A percentile compares a stretch with the other conserved stretches of the same genome.
phyloP scores from a whole-genome alignment of 1,284 basidiomycete species.

The Ganoderma sp. region DNA sequence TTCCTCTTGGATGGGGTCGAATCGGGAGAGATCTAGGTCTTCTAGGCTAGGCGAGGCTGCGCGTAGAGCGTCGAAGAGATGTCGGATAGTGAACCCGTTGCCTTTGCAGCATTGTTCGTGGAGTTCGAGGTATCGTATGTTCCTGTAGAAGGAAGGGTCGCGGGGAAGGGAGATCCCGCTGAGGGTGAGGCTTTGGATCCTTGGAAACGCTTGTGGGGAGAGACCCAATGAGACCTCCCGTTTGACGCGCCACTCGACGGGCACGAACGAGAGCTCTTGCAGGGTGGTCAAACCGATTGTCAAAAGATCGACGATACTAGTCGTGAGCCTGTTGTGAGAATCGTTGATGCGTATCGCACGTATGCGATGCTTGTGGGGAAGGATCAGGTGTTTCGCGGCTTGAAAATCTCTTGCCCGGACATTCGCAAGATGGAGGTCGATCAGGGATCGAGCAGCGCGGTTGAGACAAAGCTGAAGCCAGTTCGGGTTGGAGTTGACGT shows the following conservation, averaged over 20 bases:
- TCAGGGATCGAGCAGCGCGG: neutral
- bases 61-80: conserved; percentile 12
- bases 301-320: neutral
- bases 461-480: conserved; percentile 14
- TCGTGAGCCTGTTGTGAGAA: neutral
- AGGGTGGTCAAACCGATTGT: neutral
- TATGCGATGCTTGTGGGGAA: conserved; percentile 8
- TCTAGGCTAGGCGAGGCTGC: conserved; percentile 8
- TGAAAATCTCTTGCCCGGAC: neutral
- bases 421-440: conserved; percentile 9
- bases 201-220: neutral
- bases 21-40: conserved; percentile 18
- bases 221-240: neutral
- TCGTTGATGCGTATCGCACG: conserved; percentile 11
- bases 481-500: conserved; percentile 11
- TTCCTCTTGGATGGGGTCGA: conserved; percentile 1
- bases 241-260: conserved; percentile 6
- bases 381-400: neutral
- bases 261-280: conserved; percentile 11
- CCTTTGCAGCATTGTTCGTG: conserved; percentile 11
- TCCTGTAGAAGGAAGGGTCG: conserved; percentile 8
- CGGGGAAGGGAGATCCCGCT: conserved; percentile 15
- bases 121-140: conserved; percentile 6
- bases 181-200: conserved; percentile 4
- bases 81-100: conserved; percentile 6